These are phyloP conservation scores for Exophiala bonariae DNA, from an alignment of 2,329 filamentous ascomycete species.

Conservation along the genomic window DNA sequence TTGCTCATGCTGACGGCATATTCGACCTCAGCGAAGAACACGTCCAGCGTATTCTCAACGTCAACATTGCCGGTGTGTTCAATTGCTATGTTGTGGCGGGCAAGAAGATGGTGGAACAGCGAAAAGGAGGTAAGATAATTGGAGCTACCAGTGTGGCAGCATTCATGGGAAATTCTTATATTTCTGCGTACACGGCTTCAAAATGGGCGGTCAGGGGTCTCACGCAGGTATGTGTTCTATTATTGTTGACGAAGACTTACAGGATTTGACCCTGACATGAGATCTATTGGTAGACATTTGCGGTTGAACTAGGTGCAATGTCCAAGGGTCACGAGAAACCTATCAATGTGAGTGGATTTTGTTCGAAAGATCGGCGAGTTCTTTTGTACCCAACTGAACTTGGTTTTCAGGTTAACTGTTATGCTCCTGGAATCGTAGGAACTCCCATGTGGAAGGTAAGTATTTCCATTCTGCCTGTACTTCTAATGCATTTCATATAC, in stretches of 20 bases:
- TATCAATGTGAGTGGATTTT: constrained; percentile 7
- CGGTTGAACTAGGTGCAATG: constrained; percentile 11
- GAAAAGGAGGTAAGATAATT: constrained; percentile 47
- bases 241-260: neutral
- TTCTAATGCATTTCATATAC: no score
- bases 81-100: constrained; percentile 65
- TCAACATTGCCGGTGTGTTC: constrained; percentile 67
- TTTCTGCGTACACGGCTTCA: constrained; percentile 62
- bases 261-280: no score
- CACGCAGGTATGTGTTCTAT: constrained; percentile 56
- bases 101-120: constrained; percentile 57
- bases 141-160: constrained; percentile 50
- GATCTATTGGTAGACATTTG: constrained; percentile 10
- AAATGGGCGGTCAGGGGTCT: constrained; percentile 68
- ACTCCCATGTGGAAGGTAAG: constrained; percentile 69
- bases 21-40: constrained; percentile 59
- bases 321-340: constrained; percentile 14
- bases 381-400: constrained; percentile 58
- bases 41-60: constrained; percentile 58
- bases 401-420: constrained; percentile 63
- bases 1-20: constrained; percentile 56
- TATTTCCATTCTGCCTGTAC: no score
- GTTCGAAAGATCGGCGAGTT: constrained; percentile 53
- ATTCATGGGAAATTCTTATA: constrained; percentile 55
- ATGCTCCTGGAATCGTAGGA: constrained; percentile 67